These are phyloP conservation scores for Neofusicoccum kwambonambiense DNA, from an alignment of 2,329 filamentous ascomycete species.

Conservation along the genomic window DNA sequence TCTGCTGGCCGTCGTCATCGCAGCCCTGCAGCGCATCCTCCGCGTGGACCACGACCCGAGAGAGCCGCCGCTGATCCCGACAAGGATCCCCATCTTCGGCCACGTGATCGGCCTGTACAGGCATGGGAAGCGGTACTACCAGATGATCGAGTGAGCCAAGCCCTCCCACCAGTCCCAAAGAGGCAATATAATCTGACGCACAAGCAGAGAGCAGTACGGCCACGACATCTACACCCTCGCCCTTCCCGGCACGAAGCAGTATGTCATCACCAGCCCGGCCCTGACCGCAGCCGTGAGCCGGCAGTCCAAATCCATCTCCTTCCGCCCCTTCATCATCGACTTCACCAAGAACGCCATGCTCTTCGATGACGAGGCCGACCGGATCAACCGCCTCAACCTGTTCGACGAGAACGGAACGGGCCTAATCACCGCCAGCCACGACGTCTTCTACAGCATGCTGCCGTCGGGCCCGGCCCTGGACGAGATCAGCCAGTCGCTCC, in stretches of 20 bases:
- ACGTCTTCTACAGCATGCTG: constrained; percentile 5
- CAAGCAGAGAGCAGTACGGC: constrained; percentile 22
- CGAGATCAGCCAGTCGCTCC: background rate
- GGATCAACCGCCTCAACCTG: background rate
- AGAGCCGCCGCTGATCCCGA: constrained; percentile 46
- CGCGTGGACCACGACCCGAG: constrained; percentile 24
- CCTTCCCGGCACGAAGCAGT: constrained; percentile 46
- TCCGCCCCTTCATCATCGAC: constrained; percentile 43
- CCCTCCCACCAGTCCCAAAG: too few relatives aligned
- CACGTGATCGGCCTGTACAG: constrained; percentile 47
- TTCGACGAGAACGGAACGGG: background rate
- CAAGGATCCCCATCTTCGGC: constrained; percentile 46
- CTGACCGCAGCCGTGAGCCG: constrained; percentile 43
- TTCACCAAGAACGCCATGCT: constrained; percentile 41
- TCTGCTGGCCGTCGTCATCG: background rate
- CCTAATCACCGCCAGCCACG: background rate
- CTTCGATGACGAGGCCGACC: constrained; percentile 27
- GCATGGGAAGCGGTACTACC: constrained; percentile 35
- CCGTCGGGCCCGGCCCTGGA: background rate
- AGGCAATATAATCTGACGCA: background rate
- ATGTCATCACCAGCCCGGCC: constrained; percentile 44
- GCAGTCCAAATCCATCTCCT: constrained; percentile 40
- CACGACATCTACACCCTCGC: constrained; percentile 45
- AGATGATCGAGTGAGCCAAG: constrained; percentile 38
- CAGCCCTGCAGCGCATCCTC: background rate